Evolutionary conservation across 2,329 filamentous ascomycete species (phyloP).

Genomic region (Penicillium sumatraense): DNA sequence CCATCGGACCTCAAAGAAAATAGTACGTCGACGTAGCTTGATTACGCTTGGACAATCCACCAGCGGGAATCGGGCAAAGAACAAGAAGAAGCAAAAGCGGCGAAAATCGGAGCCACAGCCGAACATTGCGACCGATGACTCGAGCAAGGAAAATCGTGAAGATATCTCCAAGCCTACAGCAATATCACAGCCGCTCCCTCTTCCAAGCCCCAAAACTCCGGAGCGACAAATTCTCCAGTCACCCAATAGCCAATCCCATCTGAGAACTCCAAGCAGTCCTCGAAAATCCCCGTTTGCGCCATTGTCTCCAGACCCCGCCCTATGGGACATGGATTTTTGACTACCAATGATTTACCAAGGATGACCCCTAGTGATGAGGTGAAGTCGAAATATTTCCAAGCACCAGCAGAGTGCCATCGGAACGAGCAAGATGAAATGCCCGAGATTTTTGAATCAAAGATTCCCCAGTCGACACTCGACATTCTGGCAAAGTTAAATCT

Average conservation of each 20-base stretch:
- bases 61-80: conserved; percentile 5
- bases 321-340: conserved; percentile 41
- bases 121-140: not conserved
- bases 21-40: not conserved
- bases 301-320: conserved; percentile 17
- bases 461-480: conserved; percentile 19
- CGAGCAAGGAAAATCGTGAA: not conserved
- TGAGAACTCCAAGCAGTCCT: not conserved
- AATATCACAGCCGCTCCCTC: not conserved
- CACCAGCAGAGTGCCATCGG: not conserved
- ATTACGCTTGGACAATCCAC: not conserved
- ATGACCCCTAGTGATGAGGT: conserved; percentile 46
- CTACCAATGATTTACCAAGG: conserved; percentile 44
- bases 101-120: not conserved
- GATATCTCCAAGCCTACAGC: not conserved
- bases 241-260: not conserved
- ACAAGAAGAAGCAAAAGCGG: conserved; percentile 6
- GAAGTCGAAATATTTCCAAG: conserved; percentile 40
- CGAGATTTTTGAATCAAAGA: not conserved
- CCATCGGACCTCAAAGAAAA: not conserved
- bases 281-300: not conserved
- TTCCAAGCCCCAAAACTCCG: not conserved
- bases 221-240: not conserved
- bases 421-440: not conserved
- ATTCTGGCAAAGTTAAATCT: conserved; percentile 20